phyloP scores from a whole-genome alignment of 2,329 filamentous ascomycete genomes.

The Penicillium sp. region DNA sequence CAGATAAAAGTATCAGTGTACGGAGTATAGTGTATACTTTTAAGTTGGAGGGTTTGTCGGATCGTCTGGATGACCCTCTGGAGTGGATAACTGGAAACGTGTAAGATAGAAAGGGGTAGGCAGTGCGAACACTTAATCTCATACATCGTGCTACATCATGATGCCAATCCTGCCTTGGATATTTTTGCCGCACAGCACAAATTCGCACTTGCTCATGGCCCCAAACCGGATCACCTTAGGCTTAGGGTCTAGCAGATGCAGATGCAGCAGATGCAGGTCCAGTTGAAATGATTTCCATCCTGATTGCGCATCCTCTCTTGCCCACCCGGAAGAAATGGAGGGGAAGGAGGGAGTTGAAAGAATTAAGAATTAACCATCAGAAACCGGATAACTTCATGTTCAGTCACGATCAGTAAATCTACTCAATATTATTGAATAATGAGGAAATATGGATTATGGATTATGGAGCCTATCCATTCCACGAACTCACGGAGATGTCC shows the following conservation, averaged over 20 bases:
- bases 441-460: neutral
- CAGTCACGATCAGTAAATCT: neutral
- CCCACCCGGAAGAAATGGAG: neutral
- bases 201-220: neutral
- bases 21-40: neutral
- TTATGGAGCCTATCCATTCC: neutral
- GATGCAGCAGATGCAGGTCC: slow-evolving; percentile 1
- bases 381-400: neutral
- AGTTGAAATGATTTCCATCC: slow-evolving; percentile 4
- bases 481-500: neutral
- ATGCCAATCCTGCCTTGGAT: slow-evolving; percentile 7
- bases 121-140: neutral
- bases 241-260: neutral
- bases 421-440: neutral
- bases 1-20: slow-evolving; percentile 13
- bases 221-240: neutral
- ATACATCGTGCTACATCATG: slow-evolving; percentile 4
- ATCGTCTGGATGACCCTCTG: slow-evolving; percentile 8
- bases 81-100: slow-evolving; percentile 3
- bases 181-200: neutral
- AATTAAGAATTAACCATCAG: neutral
- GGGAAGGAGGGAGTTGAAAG: neutral
- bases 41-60: neutral
- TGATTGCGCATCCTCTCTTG: neutral
- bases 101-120: slow-evolving; percentile 1